phyloP scores from a whole-genome alignment of 495 filamentous ascomycete species.

The Diplogelasinospora grovesii region DNA sequence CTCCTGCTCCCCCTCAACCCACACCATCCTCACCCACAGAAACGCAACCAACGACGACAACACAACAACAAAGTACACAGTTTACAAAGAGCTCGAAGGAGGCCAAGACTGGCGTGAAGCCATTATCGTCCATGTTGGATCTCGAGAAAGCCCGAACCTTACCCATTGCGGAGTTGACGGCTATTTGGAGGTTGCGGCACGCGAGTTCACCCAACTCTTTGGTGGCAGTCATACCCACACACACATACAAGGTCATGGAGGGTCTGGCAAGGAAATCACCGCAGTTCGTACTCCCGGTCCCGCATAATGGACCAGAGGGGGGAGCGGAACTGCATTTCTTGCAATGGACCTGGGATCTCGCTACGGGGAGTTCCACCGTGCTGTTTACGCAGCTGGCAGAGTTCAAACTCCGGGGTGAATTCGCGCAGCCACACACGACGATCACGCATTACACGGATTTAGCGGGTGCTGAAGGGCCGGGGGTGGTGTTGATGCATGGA shows the following conservation, averaged over 20 bases:
- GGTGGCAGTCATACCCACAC: constrained; percentile 68
- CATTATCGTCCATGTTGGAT: constrained; percentile 76
- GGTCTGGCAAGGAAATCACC: constrained; percentile 64
- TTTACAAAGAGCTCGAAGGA: constrained; percentile 13
- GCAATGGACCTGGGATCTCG: constrained; percentile 65
- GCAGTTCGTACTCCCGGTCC: constrained; percentile 86
- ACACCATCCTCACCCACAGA: neutral
- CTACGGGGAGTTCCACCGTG: constrained; percentile 64
- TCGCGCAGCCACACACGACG: constrained; percentile 83
- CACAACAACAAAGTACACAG: too few species aligned
- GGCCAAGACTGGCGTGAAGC: constrained; percentile 50
- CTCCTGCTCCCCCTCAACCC: neutral
- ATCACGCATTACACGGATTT: constrained; percentile 85
- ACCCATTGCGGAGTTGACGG: constrained; percentile 74
- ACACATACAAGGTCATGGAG: constrained; percentile 63
- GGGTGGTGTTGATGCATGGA: constrained; percentile 78
- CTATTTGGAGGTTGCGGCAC: constrained; percentile 89
- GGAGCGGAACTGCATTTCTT: constrained; percentile 77
- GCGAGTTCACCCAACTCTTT: constrained; percentile 61
- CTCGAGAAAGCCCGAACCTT: constrained; percentile 66
- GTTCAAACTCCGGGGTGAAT: constrained; percentile 87
- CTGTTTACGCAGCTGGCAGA: constrained; percentile 90
- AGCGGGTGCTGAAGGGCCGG: constrained; percentile 58
- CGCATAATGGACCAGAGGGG: constrained; percentile 58
- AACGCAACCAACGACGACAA: too few species aligned